Evolutionary conservation across 2,329 filamentous ascomycete species (phyloP), one percentile per base, ranked within the genome.

Genomic region (Pseudogymnoascus sp.): DNA sequence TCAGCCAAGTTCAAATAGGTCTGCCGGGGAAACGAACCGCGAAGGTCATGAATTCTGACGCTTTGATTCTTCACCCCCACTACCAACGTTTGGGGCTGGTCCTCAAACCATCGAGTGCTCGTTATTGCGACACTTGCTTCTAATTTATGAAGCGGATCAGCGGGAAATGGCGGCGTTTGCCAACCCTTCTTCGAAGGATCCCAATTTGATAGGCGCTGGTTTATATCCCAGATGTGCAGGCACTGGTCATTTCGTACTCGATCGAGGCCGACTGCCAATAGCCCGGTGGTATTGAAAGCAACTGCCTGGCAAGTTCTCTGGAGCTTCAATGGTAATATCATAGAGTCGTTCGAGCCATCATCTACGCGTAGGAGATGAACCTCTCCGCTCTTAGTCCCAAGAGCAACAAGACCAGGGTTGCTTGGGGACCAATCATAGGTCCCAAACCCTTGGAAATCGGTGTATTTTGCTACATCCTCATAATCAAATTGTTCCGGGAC

Each of bases 181-280:
- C 71, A 85, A 23, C 84, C 85, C 34, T 75, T 75, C 18, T 74
- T 73, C 14, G 73, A 75, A 36, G 77, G 72, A 68, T 80, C 80
- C 73, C 81, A 76, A 46, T 75, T 79, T 18, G 79, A 82, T 59
- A 85, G 79, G 40, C 84, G 71, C 65, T 72, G 84, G 68, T 84
- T 88, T 62, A 92, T 81, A 73, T 96, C 90, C 84, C 90, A 95
- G 31, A 95, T 87, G 69, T 93, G 90, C 59, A 96, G 80, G 69
- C 89, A 92, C 66, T 88, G 85, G 71, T 95, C 91, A 75, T 90
- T 92, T 34, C 91, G 84, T 23, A 93, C 90, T 68, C 89, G 83
- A 70, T 95, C 91, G 61, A 95, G 79, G 1, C 89, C 91, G 28
- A 92, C 89, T 8, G 90, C 91, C 61, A 96, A 78, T 63, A 89